Conservation (phyloP, 31 red algal genomes). For the Endocladia muricata region DNA sequence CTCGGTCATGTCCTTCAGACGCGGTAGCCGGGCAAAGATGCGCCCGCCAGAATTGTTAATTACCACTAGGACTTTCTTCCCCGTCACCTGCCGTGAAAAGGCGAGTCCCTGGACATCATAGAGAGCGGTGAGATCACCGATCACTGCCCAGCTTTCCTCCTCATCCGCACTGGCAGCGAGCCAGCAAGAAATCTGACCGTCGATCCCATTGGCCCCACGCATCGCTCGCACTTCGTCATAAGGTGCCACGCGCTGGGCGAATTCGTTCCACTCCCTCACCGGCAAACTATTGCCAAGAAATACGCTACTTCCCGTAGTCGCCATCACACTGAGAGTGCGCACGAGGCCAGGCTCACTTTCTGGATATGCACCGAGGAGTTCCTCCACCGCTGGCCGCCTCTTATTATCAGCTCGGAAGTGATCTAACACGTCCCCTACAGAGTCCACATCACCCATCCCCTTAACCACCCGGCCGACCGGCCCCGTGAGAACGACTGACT, state of each 20-base stretch:
- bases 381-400: background rate
- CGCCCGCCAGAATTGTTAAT: slow-evolving; percentile 41
- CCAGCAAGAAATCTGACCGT: slow-evolving; percentile 26
- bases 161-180: slow-evolving; percentile 10
- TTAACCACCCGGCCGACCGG: background rate
- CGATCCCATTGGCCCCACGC: slow-evolving; percentile 59
- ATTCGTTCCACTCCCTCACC: background rate
- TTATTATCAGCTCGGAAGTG: background rate
- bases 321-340: background rate
- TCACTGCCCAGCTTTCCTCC: background rate
- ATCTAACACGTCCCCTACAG: background rate
- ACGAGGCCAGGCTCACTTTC: background rate
- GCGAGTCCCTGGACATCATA: slow-evolving; percentile 26
- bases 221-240: background rate
- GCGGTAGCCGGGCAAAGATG: slow-evolving; percentile 47
- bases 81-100: background rate
- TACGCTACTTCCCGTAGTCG: background rate
- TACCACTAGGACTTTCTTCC: slow-evolving; percentile 8
- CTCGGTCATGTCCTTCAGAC: no score
- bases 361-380: background rate
- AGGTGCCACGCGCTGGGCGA: background rate
- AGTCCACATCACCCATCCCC: background rate
- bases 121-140: slow-evolving; percentile 39
- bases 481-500: background rate
- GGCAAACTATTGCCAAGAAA: background rate